Conservation (phyloP, 1,284 basidiomycete genomes). For the Ganoderma leucocontextum region DNA sequence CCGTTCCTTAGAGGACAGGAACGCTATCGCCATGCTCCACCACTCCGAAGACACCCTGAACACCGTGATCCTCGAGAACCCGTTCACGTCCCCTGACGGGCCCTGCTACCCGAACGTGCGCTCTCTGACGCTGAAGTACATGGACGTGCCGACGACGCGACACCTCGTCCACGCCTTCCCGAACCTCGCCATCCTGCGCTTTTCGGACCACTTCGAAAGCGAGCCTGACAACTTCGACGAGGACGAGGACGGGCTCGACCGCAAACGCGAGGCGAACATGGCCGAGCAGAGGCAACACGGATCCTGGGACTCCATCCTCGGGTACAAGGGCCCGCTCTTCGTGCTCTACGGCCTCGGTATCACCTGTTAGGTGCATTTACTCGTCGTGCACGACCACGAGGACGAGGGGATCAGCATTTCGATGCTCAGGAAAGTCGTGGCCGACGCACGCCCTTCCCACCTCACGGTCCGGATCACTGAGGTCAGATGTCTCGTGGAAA, state of each 20-base stretch:
- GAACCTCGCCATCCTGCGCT: background rate
- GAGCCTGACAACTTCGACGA: background rate
- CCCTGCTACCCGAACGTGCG: background rate
- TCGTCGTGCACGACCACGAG: background rate
- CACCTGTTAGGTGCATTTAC: background rate
- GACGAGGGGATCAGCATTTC: background rate
- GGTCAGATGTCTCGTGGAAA: background rate
- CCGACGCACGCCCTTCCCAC: background rate
- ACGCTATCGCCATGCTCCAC: background rate
- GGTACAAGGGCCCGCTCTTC: background rate
- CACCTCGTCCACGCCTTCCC: constrained; percentile 5
- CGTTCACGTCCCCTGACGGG: background rate
- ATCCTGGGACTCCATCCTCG: background rate
- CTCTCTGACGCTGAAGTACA: background rate
- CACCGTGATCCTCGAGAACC: background rate
- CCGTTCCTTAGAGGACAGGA: background rate
- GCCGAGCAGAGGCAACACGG: background rate
- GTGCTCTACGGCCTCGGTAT: background rate
- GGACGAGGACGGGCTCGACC: background rate
- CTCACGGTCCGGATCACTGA: background rate
- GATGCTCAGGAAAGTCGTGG: background rate
- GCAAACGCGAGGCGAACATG: background rate
- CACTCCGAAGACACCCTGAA: background rate
- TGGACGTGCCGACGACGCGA: background rate
- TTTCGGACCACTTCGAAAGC: background rate